Conservation (phyloP, 2,329 filamentous ascomycete genomes). For the Paraphaeosphaeria sporulosa region DNA sequence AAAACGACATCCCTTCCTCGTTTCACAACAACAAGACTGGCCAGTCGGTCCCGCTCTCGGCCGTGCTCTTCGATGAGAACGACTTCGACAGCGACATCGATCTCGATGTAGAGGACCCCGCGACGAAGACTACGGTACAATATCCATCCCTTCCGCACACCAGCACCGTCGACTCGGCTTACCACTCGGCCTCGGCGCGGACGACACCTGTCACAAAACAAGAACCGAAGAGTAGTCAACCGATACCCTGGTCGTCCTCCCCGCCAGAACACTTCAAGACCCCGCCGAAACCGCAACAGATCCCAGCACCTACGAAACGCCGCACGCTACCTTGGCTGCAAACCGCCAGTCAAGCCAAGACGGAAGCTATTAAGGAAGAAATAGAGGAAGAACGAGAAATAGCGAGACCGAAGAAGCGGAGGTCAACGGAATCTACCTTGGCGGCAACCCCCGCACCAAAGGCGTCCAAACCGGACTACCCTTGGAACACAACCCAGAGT, state of each 20-base stretch:
- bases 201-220: slow-evolving; percentile 21
- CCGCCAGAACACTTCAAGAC: slow-evolving; percentile 57
- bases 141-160: slow-evolving; percentile 51
- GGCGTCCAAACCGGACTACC: slow-evolving; percentile 47
- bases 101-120: slow-evolving; percentile 72
- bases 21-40: slow-evolving; percentile 24
- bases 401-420: slow-evolving; percentile 37
- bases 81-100: slow-evolving; percentile 88
- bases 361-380: slow-evolving; percentile 26
- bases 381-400: slow-evolving; percentile 28
- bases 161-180: slow-evolving; percentile 28
- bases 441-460: slow-evolving; percentile 55
- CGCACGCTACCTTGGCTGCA: slow-evolving; percentile 69
- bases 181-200: slow-evolving; percentile 35
- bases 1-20: slow-evolving; percentile 32
- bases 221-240: slow-evolving; percentile 58
- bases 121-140: slow-evolving; percentile 53
- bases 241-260: slow-evolving; percentile 77
- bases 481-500: slow-evolving; percentile 79
- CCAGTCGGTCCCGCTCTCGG: slow-evolving; percentile 31
- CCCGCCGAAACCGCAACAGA: slow-evolving; percentile 43
- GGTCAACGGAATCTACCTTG: slow-evolving; percentile 44
- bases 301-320: slow-evolving; percentile 60
- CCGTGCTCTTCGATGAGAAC: slow-evolving; percentile 69
- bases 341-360: slow-evolving; percentile 42